phyloP scores from a whole-genome alignment of 2,329 filamentous ascomycete genomes.

The Bimuria novae-zelandiae region DNA sequence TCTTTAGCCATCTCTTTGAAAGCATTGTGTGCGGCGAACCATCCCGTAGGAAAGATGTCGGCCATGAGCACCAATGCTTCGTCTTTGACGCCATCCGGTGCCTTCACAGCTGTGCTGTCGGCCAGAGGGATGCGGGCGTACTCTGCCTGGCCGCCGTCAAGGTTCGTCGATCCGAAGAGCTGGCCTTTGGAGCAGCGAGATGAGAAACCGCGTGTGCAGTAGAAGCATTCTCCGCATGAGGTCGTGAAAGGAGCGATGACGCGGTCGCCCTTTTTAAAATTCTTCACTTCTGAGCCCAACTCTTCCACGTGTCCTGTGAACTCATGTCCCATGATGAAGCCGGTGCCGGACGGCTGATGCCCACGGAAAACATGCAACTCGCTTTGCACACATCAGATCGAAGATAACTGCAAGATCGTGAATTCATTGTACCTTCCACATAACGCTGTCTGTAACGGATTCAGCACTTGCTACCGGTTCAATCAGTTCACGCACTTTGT shows the following conservation, averaged over 20 bases:
- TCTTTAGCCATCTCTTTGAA: slow-evolving; percentile 66
- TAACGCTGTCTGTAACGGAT: slow-evolving; percentile 64
- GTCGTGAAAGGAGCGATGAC: slow-evolving; percentile 81
- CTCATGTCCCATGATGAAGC: slow-evolving; percentile 79
- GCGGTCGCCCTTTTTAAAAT: slow-evolving; percentile 73
- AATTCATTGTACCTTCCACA: slow-evolving; percentile 89
- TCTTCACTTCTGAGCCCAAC: slow-evolving; percentile 68
- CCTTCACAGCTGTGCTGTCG: slow-evolving; percentile 78
- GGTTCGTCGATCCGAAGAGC: slow-evolving; percentile 69
- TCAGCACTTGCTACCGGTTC: no score
- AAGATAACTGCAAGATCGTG: no score
- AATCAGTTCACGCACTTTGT: slow-evolving; percentile 52
- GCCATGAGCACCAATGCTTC: slow-evolving; percentile 84
- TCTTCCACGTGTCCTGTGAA: slow-evolving; percentile 78
- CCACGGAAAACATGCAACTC: slow-evolving; percentile 88
- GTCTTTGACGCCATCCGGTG: slow-evolving; percentile 72
- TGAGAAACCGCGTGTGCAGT: slow-evolving; percentile 76
- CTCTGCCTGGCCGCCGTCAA: slow-evolving; percentile 83
- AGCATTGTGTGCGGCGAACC: slow-evolving; percentile 79
- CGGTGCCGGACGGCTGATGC: slow-evolving; percentile 70
- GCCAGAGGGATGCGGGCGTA: slow-evolving; percentile 75
- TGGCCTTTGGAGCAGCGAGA: slow-evolving; percentile 73
- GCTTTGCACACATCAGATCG: slow-evolving; percentile 50
- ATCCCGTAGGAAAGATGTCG: slow-evolving; percentile 86
- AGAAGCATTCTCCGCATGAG: slow-evolving; percentile 72